These are phyloP conservation scores for Corylus americana DNA, from an alignment of 306 rosid genomes.

Conservation along the genomic window DNA sequence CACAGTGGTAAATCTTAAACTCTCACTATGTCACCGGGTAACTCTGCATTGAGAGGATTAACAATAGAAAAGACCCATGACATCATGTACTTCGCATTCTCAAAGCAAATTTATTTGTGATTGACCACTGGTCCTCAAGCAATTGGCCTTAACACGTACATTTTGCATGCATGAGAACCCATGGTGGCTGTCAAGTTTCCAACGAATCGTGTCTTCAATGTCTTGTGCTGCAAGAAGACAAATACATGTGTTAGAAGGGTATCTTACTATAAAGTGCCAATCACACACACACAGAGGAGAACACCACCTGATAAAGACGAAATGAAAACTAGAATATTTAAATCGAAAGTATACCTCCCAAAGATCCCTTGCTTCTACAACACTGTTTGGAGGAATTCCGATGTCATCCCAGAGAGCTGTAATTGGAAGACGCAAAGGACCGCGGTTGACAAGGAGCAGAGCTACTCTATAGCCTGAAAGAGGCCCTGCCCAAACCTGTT, in stretches of 20 bases:
- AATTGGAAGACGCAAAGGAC: slow-evolving; percentile 31
- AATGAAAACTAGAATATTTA: neutral
- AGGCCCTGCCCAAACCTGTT: slow-evolving; percentile 95
- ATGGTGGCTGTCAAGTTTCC: slow-evolving; percentile 63
- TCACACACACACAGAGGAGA: neutral
- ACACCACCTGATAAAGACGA: neutral
- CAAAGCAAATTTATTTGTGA: neutral
- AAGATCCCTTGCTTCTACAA: slow-evolving; percentile 77
- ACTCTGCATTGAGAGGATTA: neutral
- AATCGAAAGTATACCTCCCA: slow-evolving; percentile 72
- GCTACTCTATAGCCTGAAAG: slow-evolving; percentile 73
- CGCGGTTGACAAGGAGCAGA: slow-evolving; percentile 67
- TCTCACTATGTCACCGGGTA: neutral
- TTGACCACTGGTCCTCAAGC: slow-evolving; percentile 27
- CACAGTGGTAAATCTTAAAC: neutral
- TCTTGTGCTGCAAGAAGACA: slow-evolving; percentile 70
- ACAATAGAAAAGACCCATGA: neutral
- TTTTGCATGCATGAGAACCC: slow-evolving; percentile 67
- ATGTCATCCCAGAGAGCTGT: slow-evolving; percentile 88
- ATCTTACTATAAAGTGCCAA: neutral
- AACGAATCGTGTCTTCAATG: slow-evolving; percentile 49
- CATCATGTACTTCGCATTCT: neutral
- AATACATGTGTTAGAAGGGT: slow-evolving; percentile 15
- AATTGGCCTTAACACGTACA: slow-evolving; percentile 70
- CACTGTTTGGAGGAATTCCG: slow-evolving; percentile 61